Conservation (phyloP, 2,329 filamentous ascomycete species). For the Westerdykella sp. region DNA sequence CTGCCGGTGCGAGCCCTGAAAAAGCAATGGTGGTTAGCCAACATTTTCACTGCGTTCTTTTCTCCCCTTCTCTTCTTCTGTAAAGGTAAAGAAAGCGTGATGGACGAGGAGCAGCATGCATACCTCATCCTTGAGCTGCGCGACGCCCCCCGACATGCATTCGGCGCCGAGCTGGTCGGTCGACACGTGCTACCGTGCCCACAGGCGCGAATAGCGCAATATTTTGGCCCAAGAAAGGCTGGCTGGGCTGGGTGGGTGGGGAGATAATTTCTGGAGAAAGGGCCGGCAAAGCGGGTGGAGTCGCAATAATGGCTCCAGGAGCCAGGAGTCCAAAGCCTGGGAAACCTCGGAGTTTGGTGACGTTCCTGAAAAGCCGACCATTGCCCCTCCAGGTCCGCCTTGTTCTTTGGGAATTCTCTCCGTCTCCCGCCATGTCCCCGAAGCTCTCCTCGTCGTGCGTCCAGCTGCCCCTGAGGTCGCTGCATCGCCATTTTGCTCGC, state of each 20-base stretch:
- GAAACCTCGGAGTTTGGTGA: constrained; percentile 4
- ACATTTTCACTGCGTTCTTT: not conserved
- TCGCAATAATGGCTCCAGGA: constrained; percentile 3
- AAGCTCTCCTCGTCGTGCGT: constrained; percentile 14
- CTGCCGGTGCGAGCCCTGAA: constrained; percentile 59
- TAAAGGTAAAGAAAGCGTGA: too few species aligned
- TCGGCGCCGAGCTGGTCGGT: constrained; percentile 23
- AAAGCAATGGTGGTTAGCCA: constrained; percentile 9
- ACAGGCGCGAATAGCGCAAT: not conserved
- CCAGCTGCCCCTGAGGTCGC: constrained; percentile 10
- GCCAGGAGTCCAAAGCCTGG: too few species aligned
- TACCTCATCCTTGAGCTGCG: constrained; percentile 65
- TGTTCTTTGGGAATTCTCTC: too few species aligned
- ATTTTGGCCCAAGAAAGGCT: not conserved
- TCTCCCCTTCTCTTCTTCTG: constrained; percentile 1
- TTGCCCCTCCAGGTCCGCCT: constrained; percentile 2
- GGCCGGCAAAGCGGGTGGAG: constrained; percentile 10
- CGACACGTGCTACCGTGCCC: not conserved
- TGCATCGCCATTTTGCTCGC: constrained; percentile 7
- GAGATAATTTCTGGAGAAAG: constrained; percentile 1
- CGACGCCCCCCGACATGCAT: constrained; percentile 60
- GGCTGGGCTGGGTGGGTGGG: constrained; percentile 1
- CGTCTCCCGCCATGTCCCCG: constrained; percentile 20
- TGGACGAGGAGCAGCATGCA: constrained; percentile 1
- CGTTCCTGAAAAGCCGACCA: constrained; percentile 4